Conservation (phyloP, 2,329 filamentous ascomycete species). For the Arthrobotrys musiformis region DNA sequence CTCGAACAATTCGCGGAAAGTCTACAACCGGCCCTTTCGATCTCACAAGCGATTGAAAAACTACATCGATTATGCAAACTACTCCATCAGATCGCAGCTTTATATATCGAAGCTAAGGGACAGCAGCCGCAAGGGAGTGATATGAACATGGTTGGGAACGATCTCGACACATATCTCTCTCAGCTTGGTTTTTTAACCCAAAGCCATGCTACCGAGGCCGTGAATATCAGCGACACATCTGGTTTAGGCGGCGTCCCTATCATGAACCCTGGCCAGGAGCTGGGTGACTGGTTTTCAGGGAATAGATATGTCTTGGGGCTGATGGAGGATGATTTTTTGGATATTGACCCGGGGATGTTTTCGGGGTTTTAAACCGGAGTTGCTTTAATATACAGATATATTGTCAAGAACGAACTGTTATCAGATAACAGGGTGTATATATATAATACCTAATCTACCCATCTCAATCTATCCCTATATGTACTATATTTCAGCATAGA, state of each 20-base stretch:
- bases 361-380: background rate
- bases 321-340: slow-evolving; percentile 69
- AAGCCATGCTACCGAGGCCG: slow-evolving; percentile 56
- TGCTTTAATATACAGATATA: background rate
- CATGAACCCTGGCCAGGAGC: slow-evolving; percentile 63
- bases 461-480: no score
- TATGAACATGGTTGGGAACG: slow-evolving; percentile 68
- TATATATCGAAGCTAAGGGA: slow-evolving; percentile 72
- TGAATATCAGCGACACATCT: slow-evolving; percentile 56
- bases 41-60: slow-evolving; percentile 71
- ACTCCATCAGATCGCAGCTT: slow-evolving; percentile 71
- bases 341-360: slow-evolving; percentile 56
- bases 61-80: slow-evolving; percentile 72
- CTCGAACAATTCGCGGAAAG: slow-evolving; percentile 68
- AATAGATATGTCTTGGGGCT: slow-evolving; percentile 74
- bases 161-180: slow-evolving; percentile 74
- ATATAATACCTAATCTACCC: no score
- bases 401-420: no score
- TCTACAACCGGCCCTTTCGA: slow-evolving; percentile 62
- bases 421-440: no score
- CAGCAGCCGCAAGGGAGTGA: slow-evolving; percentile 65
- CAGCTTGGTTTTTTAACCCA: slow-evolving; percentile 72
- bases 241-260: slow-evolving; percentile 17
- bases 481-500: no score
- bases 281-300: slow-evolving; percentile 75